Base-by-base conservation (phyloP, 345 rosid genomes). In the Camelina hispida region DNA sequence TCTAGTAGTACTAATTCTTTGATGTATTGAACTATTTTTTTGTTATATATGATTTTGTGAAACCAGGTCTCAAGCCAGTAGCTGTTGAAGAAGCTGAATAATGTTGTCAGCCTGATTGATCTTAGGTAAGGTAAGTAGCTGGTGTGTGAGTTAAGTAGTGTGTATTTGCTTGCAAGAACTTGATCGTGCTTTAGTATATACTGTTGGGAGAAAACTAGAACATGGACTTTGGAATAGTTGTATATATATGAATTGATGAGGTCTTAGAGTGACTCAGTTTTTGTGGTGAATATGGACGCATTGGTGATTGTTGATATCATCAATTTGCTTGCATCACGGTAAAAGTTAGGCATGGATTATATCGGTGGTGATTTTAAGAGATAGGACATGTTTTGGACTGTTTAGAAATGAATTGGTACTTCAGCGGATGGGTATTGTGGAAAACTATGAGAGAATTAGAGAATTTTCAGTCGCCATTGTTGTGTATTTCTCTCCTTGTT, bases 111-210 rank as follows among this genome's bases (percentile, higher is more conserved):
- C n/a, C n/a, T n/a, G n/a, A n/a, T n/a, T n/a, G 59, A 59, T 37
- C 46, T 25, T 1, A 50, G 73, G 79, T 75, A 59, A 59, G 73
- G 79, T 75, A 59, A 37, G 38, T 68, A 40, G n/a, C 51, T 68
- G 1, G 15, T 40, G 9, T 43, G 23, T 35, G 9, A 30, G 59
- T 35, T 14, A 43, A 18, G 5, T 20, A 42, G 25, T 50, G 9
- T 30, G 14, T 43, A 43, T 42, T 42, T 25, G 34, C 35, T n/a
- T 42, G 23, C 12, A 22, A 13, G 5, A 55, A 44, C 7, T 48
- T 56, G 43, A 57, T 13, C 9, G 37, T 17, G 7, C 23, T 14
- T 34, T 64, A 3, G 38, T 22, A 42, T 61, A 1, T 38, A 38
- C 32, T 35, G 25, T 35, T 59, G 1, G 47, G 25, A 59, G 16